Base-by-base conservation (phyloP, 23 red algal genomes). In the Pyropia haitanensis region DNA sequence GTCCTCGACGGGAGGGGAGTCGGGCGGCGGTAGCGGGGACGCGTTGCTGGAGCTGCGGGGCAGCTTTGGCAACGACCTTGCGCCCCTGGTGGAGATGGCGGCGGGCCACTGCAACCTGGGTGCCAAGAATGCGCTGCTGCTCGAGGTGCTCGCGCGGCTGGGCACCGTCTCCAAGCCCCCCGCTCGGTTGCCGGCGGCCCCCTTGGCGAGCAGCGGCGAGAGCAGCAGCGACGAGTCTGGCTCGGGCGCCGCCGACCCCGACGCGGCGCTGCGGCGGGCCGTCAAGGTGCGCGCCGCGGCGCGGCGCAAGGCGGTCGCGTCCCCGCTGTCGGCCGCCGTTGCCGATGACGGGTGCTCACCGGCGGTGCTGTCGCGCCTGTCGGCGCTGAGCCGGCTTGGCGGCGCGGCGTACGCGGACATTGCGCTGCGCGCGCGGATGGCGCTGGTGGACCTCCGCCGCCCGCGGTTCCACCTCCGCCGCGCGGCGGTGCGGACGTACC, bases 1-100 rank as follows among this genome's bases (percentile, higher is more conserved):
- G 39, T 46, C 39, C 39, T 46, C 39, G 10, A 46, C 39, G 5
- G 39, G 5, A 12, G 39, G 39, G 4, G 39, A 46, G 39, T 46
- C 39, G 39, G 39, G 39, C 5, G 60, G 68, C 5, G 64, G 81
- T 33, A 22, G 71, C 12, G 81, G 60, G 27, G 94, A 98, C 34
- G 94, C 78, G 2, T 54, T 98, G 24, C 91, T 98, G 63, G 85
- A 77, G 19, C 49, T 98, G 59, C 87, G 85, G 49, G 86, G 91
- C 20, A 60, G 33, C 12, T 79, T 91, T 56, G 72, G 85, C 50
- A 71, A 83, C 21, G 80, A 98, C 63, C 71, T 98, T 30, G 68
- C 77, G 14, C 53, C 63, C n/a, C 63, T 98, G n/a, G 79, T 89
- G 18, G 94, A 98, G 18, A 55, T 91, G 29, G 85, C 81, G 33